Base-by-base conservation (phyloP, 2,329 filamentous ascomycete species). In the Alternaria metachromatica region DNA sequence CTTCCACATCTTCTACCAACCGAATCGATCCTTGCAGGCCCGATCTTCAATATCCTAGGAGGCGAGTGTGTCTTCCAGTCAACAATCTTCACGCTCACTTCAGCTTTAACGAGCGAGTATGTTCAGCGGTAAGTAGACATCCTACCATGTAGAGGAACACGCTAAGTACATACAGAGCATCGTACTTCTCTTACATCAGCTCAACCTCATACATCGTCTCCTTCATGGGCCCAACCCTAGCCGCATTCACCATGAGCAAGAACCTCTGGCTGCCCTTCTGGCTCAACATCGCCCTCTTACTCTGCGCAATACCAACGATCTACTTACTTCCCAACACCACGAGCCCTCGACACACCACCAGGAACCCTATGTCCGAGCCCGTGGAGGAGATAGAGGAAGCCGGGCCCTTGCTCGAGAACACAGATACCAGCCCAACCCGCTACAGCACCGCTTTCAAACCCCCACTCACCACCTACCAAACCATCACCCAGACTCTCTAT, bases 11-110 rank as follows among this genome's bases (percentile, higher is more conserved):
- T 72, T 11, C 53, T 81, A 4, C 76, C 76, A 2, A 74, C 75
- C 1, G 72, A 74, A 37, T 67, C 74, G 2, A 78, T 81, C 30
- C 67, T 80, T 26, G 67, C 66, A 0, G 72, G 73, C 1, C 77
- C 78, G 0, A 74, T 79, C 20, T 63, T 79, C 13, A 68, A 74
- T 12, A 48, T 80, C 0, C 51, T 81, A 6, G 78, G 79, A 6
- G 75, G 76, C 3, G 77, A 80, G 50, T 81, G 78, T 49, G 78
- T 80, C 3, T 74, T 81, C 41, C 71, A 73, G 18, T 79, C 78
- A 1, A 77, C 77, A 1, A 64, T 80, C 4, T 78, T 78, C 21
- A 70, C 76, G 6, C 46, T 80, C 53, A 79, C 77, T 8, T 78
- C 77, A 3, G 70, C 73, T 1, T 60, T 80, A 46, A 65, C 76